These are phyloP conservation scores for Diutina siamensis DNA, from an alignment of 1,139 yeast genomes.

Conservation along the genomic window DNA sequence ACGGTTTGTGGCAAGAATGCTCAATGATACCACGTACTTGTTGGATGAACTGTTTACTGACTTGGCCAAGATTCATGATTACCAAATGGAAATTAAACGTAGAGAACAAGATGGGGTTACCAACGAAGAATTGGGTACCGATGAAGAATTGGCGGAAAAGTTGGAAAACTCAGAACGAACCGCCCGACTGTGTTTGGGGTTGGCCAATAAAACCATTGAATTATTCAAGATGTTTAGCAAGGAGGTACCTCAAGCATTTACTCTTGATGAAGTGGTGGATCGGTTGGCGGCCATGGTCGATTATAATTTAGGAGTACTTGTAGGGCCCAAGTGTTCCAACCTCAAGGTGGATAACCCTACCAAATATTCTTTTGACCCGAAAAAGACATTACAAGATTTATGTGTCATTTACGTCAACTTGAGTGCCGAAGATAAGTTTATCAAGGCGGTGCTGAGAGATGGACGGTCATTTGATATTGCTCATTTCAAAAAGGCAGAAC, in stretches of 20 bases:
- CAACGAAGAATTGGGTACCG: slow-evolving; percentile 38
- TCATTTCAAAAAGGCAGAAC: slow-evolving; percentile 59
- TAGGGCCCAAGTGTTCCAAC: slow-evolving; percentile 89
- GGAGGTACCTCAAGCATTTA: slow-evolving; percentile 80
- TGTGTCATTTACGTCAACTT: slow-evolving; percentile 70
- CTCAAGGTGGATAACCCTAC: slow-evolving; percentile 80
- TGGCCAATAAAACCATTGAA: slow-evolving; percentile 74
- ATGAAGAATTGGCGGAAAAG: slow-evolving; percentile 48
- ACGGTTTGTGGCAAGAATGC: slow-evolving; percentile 84
- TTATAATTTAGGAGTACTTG: slow-evolving; percentile 79
- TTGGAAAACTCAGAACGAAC: slow-evolving; percentile 57
- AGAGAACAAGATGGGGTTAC: slow-evolving; percentile 27
- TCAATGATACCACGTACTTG: slow-evolving; percentile 86
- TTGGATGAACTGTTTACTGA: slow-evolving; percentile 84
- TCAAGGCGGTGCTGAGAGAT: slow-evolving; percentile 77
- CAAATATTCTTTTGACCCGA: slow-evolving; percentile 76
- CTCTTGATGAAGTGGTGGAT: slow-evolving; percentile 82
- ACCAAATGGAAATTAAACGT: slow-evolving; percentile 45
- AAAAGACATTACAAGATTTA: slow-evolving; percentile 53
- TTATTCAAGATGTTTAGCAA: slow-evolving; percentile 72
- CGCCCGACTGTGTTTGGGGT: slow-evolving; percentile 73
- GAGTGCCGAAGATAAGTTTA: slow-evolving; percentile 50
- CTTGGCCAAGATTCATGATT: slow-evolving; percentile 62
- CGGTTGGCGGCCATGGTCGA: slow-evolving; percentile 92
- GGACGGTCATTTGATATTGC: slow-evolving; percentile 69